Conservation (phyloP, 73 alveolate genomes). For the Effrenium voratum region DNA sequence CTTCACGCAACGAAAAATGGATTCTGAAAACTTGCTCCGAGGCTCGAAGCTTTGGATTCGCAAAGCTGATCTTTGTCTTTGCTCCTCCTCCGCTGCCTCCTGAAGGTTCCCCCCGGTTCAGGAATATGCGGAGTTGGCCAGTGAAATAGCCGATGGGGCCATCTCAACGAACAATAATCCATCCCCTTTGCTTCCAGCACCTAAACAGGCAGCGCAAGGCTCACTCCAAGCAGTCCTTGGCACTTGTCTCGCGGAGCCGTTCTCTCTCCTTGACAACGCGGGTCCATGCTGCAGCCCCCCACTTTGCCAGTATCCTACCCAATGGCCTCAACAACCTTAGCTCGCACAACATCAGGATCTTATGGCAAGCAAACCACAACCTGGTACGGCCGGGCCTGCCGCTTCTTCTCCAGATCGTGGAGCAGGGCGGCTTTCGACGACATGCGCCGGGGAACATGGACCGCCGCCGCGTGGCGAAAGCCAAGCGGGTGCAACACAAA, state of each 20-base stretch:
- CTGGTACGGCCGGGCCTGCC: conserved; percentile 16
- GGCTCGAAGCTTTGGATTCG: conserved; percentile 39
- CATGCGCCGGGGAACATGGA: no score
- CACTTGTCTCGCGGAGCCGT: conserved; percentile 42
- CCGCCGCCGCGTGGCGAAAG: no score
- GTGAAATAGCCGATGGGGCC: background rate
- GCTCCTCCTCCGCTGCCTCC: conserved; percentile 55
- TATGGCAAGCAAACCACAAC: background rate
- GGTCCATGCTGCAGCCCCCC: background rate
- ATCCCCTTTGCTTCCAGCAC: background rate
- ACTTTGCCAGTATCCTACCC: background rate
- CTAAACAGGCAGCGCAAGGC: background rate
- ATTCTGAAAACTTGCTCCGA: background rate
- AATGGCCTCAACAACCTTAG: background rate
- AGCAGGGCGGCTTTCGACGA: conserved; percentile 62
- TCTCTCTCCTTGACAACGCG: conserved; percentile 40
- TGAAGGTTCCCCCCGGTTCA: background rate
- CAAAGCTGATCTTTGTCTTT: background rate
- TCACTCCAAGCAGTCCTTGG: conserved; percentile 35
- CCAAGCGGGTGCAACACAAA: no score
- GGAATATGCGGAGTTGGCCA: no score
- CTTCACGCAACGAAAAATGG: background rate
- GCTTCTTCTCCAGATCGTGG: conserved; percentile 69
- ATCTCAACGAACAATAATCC: background rate
- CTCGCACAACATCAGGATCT: no score